Evolutionary conservation across 192 early-diverging fungal species (phyloP).

Genomic region (Chytriomyces confervae): DNA sequence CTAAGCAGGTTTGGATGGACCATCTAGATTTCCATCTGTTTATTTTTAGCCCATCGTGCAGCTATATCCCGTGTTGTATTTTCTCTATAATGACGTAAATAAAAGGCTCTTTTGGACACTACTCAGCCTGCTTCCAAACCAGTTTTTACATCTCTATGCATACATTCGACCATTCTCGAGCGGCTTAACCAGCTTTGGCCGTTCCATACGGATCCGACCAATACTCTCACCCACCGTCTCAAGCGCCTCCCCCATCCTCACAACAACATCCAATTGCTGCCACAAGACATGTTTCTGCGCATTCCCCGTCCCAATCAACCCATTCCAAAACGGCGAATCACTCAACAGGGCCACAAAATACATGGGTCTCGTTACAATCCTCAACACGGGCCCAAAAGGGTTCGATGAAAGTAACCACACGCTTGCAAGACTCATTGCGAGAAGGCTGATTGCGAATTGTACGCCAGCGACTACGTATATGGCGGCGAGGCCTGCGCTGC

Average conservation of each 20-base stretch:
- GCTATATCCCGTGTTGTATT: too few species aligned
- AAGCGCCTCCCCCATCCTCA: slow-evolving; percentile 25
- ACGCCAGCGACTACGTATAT: slow-evolving; percentile 3
- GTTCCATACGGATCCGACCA: slow-evolving; percentile 4
- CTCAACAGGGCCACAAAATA: slow-evolving; percentile 23
- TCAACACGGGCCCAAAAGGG: slow-evolving; percentile 9
- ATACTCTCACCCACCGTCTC: slow-evolving; percentile 28
- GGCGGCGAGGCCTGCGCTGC: neutral
- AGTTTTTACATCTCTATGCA: neutral
- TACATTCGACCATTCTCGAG: slow-evolving; percentile 19
- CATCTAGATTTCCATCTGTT: too few species aligned
- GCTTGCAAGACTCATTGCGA: neutral
- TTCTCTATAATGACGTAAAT: too few species aligned
- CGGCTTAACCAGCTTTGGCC: slow-evolving; percentile 11
- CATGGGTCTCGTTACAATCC: slow-evolving; percentile 14
- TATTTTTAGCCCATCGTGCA: too few species aligned
- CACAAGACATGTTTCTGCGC: slow-evolving; percentile 31
- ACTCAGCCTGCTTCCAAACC: too few species aligned
- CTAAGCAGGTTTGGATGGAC: neutral
- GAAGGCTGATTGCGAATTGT: slow-evolving; percentile 13
- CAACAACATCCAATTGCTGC: slow-evolving; percentile 28
- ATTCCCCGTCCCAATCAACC: slow-evolving; percentile 27
- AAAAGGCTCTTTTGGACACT: too few species aligned
- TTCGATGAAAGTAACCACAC: slow-evolving; percentile 21
- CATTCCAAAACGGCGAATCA: slow-evolving; percentile 30